These are phyloP conservation scores for Bipolaris gigantea DNA, from an alignment of 2,329 filamentous ascomycete genomes.

Conservation along the genomic window DNA sequence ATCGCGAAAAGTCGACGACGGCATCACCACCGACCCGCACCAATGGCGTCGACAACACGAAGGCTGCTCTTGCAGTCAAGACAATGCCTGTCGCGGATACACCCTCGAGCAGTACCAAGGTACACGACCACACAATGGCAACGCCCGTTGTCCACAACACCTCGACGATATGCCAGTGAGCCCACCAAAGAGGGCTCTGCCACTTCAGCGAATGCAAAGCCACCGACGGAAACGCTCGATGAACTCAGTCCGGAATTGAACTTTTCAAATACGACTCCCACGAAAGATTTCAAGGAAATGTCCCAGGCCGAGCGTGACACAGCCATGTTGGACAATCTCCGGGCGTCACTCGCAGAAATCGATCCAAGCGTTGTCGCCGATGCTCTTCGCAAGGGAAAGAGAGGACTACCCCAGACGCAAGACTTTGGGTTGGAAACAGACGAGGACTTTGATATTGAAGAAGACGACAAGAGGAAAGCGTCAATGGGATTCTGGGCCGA, in stretches of 20 bases:
- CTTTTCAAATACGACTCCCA: not conserved
- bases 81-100: slow-evolving; percentile 32
- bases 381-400: slow-evolving; percentile 29
- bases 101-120: slow-evolving; percentile 18
- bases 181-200: slow-evolving; percentile 19
- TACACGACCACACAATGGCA: slow-evolving; percentile 34
- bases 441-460: slow-evolving; percentile 31
- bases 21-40: slow-evolving; percentile 16
- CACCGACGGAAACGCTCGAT: slow-evolving; percentile 10
- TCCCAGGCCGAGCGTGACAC: slow-evolving; percentile 18
- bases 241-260: slow-evolving; percentile 6
- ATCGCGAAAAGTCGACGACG: slow-evolving; percentile 39
- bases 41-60: slow-evolving; percentile 44
- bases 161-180: slow-evolving; percentile 20
- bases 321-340: slow-evolving; percentile 27
- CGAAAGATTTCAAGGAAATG: slow-evolving; percentile 3
- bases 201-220: slow-evolving; percentile 9
- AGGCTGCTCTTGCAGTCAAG: slow-evolving; percentile 37
- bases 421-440: slow-evolving; percentile 25
- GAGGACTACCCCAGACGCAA: slow-evolving; percentile 20
- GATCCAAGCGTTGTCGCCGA: slow-evolving; percentile 27
- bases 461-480: slow-evolving; percentile 17
- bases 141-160: slow-evolving; percentile 38
- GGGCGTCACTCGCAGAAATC: slow-evolving; percentile 27
- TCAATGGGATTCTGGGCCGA: slow-evolving; percentile 43